Base-by-base conservation (phyloP, 2,329 filamentous ascomycete species). In the Hysterium pulicare region DNA sequence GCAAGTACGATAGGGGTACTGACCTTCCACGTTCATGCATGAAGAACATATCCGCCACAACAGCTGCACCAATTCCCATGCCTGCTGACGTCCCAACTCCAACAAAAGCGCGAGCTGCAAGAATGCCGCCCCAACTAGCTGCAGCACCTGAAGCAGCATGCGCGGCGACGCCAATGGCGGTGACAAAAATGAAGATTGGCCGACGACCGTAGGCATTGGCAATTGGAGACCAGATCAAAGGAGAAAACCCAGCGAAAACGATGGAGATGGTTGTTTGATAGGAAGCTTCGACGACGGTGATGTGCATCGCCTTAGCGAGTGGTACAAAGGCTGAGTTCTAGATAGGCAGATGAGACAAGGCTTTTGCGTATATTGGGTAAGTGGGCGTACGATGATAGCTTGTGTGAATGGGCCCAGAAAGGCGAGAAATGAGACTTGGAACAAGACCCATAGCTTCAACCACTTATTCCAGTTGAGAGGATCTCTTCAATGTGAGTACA, bases 241-340 rank as follows among this genome's bases (percentile, higher is more conserved):
- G 65, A n/a, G 53, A 57, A 5, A 66, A 38, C 3, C 64, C 66
- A 13, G 55, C 60, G 36, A 62, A 60, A 22, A 62, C 48, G 35
- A 69, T 66, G 36, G 55, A 55, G 8, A 67, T 54, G 2, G 66
- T 67, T 17, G 62, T 53, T 42, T 60, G 48, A 30, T 66, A 66
- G 3, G 60, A 61, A 6, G 59, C 61, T 45, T 61, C 33, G 4
- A 64, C 59, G 1, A 55, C 46, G 9, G 56, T 58, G 36, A 62
- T 61, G 21, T 52, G n/a, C 45, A 66, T 64, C 11, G 57, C 51
- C 24, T 53, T 51, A 15, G 51, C 54, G 1, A 66, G 40, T 2
- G 57, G 55, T 9, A 62, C 52, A 32, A 64, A 63, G 3, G 62
- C 64, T 5, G 64, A 58, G 44, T 65, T 66, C 45, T 58, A 53